These are phyloP conservation scores for Rasamsonia emersonii DNA, from an alignment of 2,329 filamentous ascomycete genomes.

Conservation along the genomic window DNA sequence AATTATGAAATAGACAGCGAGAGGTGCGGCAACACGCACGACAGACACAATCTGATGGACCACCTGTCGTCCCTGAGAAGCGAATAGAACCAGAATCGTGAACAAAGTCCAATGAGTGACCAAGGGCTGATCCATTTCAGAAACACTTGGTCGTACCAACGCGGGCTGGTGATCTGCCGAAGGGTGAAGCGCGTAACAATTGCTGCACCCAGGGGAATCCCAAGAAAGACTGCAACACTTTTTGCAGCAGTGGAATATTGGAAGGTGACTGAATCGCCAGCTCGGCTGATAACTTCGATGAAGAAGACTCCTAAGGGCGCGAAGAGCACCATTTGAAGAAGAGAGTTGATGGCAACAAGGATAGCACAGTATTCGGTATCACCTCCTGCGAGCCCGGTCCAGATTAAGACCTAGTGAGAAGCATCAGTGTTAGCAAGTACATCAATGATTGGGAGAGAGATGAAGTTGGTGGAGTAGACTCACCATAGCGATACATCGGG, in stretches of 20 bases:
- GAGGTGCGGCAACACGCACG: slow-evolving; percentile 67
- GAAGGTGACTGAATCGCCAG: slow-evolving; percentile 34
- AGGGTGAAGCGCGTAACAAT: slow-evolving; percentile 63
- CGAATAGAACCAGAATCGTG: slow-evolving; percentile 80
- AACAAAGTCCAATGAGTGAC: slow-evolving; percentile 79
- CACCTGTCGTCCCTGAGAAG: slow-evolving; percentile 66
- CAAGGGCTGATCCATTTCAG: slow-evolving; percentile 61
- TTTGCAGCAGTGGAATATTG: slow-evolving; percentile 63
- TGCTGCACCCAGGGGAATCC: slow-evolving; percentile 72
- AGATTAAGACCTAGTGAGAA: slow-evolving; percentile 52
- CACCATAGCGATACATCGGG: slow-evolving; percentile 83
- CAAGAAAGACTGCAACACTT: slow-evolving; percentile 76
- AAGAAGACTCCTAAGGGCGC: slow-evolving; percentile 62
- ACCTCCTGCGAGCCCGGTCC: slow-evolving; percentile 69
- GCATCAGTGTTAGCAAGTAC: slow-evolving; percentile 3
- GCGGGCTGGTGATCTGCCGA: slow-evolving; percentile 44
- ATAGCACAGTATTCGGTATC: slow-evolving; percentile 77
- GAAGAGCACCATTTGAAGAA: slow-evolving; percentile 66
- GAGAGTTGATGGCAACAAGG: slow-evolving; percentile 64
- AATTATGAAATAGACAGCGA: slow-evolving; percentile 70
- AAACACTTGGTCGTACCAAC: slow-evolving; percentile 61
- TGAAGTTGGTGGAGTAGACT: slow-evolving; percentile 8
- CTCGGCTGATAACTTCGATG: slow-evolving; percentile 57
- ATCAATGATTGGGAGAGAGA: background rate
- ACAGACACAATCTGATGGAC: slow-evolving; percentile 79